These are phyloP conservation scores for Gnomoniopsis sp. DNA, from an alignment of 2,329 filamentous ascomycete genomes.

Conservation along the genomic window DNA sequence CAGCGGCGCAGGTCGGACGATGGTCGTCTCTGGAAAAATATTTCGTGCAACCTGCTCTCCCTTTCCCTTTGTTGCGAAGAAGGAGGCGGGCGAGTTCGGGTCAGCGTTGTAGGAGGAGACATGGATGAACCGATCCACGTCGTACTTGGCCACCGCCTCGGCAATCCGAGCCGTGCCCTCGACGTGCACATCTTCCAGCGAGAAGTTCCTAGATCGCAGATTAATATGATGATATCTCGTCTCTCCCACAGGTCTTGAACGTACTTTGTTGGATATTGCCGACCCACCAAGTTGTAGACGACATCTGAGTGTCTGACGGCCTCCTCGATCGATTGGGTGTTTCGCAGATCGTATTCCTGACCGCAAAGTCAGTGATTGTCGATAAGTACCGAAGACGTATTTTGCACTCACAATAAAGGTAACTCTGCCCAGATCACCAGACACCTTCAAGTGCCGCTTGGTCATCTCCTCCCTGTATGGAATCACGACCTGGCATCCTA, in stretches of 20 bases:
- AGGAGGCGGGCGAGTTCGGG: slow-evolving; percentile 77
- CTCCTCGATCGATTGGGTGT: slow-evolving; percentile 93
- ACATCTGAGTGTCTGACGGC: slow-evolving; percentile 95
- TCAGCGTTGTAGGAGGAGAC: slow-evolving; percentile 92
- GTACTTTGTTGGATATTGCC: slow-evolving; percentile 94
- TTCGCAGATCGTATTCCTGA: slow-evolving; percentile 90
- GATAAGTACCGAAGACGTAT: not conserved
- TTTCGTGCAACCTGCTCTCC: slow-evolving; percentile 80
- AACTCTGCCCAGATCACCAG: slow-evolving; percentile 89
- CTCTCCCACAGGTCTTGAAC: slow-evolving; percentile 22
- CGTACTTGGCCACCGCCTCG: slow-evolving; percentile 94
- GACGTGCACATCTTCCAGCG: slow-evolving; percentile 86
- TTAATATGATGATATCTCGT: not conserved
- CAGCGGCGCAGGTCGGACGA: slow-evolving; percentile 88
- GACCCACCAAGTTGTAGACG: slow-evolving; percentile 93
- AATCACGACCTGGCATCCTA: slow-evolving; percentile 91
- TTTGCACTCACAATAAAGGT: slow-evolving; percentile 71
- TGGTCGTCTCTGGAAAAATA: slow-evolving; percentile 95
- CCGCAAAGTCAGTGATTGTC: slow-evolving; percentile 6
- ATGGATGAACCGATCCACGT: slow-evolving; percentile 94
- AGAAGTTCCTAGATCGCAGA: slow-evolving; percentile 71
- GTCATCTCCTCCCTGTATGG: slow-evolving; percentile 97
- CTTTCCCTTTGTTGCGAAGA: slow-evolving; percentile 84
- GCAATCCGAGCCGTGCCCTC: slow-evolving; percentile 90
- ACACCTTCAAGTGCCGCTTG: slow-evolving; percentile 92